Conservation (phyloP, 202 grass and related monocot genomes). For the Zizania palustris region DNA sequence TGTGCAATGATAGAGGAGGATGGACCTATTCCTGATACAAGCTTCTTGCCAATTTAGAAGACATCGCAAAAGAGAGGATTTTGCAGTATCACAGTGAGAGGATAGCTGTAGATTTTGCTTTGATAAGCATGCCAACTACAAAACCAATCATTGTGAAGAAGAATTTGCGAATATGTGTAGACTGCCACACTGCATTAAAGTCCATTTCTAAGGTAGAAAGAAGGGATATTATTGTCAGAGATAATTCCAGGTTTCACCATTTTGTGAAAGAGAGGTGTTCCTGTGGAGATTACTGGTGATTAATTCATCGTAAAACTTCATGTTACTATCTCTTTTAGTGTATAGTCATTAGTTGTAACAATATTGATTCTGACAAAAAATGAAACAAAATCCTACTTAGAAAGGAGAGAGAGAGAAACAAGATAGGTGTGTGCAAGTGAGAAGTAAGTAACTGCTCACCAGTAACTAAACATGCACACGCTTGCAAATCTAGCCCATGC, state of each 20-base stretch:
- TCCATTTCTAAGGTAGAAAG: constrained; percentile 59
- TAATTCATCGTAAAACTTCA: neutral
- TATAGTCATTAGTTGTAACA: constrained; percentile 16
- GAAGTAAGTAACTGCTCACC: neutral
- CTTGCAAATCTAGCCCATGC: neutral
- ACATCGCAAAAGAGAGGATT: constrained; percentile 56
- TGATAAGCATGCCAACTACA: constrained; percentile 57
- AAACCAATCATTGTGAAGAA: constrained; percentile 76
- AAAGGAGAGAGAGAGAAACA: neutral
- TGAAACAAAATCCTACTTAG: neutral
- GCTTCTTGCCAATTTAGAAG: constrained; percentile 51
- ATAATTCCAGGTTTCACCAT: constrained; percentile 68
- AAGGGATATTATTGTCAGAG: constrained; percentile 67
- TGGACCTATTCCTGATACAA: constrained; percentile 54
- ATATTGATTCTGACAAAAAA: constrained; percentile 31
- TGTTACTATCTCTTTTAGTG: constrained; percentile 14
- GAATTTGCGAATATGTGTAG: constrained; percentile 59
- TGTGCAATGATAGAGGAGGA: constrained; percentile 51
- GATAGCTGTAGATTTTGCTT: constrained; percentile 61
- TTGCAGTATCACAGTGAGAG: constrained; percentile 61
- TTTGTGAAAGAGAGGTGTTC: constrained; percentile 54
- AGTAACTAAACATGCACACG: constrained; percentile 5
- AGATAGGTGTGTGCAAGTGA: neutral
- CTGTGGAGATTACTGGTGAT: constrained; percentile 71
- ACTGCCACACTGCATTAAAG: constrained; percentile 66